Evolutionary conservation across 164 flowering plant genomes (phyloP).

Genomic region (Litsea cubeba): DNA sequence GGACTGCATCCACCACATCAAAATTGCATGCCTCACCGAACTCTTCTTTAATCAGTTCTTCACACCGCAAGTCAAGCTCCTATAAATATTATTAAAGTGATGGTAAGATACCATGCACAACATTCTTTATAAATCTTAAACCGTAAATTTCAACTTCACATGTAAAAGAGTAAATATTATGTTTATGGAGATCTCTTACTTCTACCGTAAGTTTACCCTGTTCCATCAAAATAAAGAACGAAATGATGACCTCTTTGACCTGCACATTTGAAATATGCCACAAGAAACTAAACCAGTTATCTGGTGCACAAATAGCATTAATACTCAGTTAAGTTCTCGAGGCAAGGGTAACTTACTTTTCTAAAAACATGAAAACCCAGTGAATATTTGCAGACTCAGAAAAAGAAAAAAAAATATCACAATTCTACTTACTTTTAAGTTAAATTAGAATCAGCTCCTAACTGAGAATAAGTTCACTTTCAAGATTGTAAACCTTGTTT

Average conservation of each 20-base stretch:
- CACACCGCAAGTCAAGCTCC: constrained; percentile 68
- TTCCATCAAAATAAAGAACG: constrained; percentile 70
- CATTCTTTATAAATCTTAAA: background rate
- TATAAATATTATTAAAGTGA: constrained; percentile 9
- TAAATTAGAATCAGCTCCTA: background rate
- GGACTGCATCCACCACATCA: constrained; percentile 90
- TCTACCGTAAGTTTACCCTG: constrained; percentile 67
- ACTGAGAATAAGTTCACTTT: background rate
- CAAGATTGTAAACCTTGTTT: background rate
- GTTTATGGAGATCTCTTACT: constrained; percentile 20
- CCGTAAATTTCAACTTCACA: background rate
- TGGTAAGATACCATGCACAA: constrained; percentile 1
- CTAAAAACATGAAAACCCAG: background rate
- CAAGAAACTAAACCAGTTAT: background rate
- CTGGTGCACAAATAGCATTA: background rate
- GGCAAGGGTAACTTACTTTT: background rate
- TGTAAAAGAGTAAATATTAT: background rate
- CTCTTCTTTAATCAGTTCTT: constrained; percentile 61
- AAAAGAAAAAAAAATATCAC: background rate
- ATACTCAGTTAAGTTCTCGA: background rate
- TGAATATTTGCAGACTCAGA: background rate
- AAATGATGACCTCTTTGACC: constrained; percentile 78
- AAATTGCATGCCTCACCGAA: constrained; percentile 64
- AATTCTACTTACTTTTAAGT: background rate
- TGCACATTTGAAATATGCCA: constrained; percentile 19